Percentiles rank a stretch among this genome's conserved stretches.
Conservation (phyloP, 768 basidiomycete genomes). For the Serpula lacrymans region DNA sequence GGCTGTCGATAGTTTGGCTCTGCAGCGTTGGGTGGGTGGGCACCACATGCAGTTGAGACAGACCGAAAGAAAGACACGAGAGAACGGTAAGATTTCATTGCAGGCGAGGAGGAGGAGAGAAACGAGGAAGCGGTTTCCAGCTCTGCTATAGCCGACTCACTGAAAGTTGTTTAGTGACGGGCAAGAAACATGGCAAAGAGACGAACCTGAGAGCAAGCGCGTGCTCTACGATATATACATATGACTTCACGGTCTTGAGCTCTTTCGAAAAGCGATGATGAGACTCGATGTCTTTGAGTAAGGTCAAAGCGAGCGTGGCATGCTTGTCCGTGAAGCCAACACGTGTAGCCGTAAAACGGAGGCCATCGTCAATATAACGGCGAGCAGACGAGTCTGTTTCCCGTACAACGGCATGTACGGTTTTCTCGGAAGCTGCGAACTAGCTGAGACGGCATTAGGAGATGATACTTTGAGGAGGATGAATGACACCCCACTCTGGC, state of each 20-base stretch:
- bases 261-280: slow-evolving; percentile 76
- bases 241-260: slow-evolving; percentile 70
- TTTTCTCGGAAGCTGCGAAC: too few species aligned
- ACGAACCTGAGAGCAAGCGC: slow-evolving; percentile 70
- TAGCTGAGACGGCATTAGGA: too few species aligned
- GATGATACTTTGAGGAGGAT: too few species aligned
- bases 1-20: slow-evolving; percentile 50
- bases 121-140: slow-evolving; percentile 35
- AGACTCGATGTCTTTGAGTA: slow-evolving; percentile 80
- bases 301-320: too few species aligned
- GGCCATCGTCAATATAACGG: slow-evolving; percentile 15
- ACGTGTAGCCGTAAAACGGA: slow-evolving; percentile 43
- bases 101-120: slow-evolving; percentile 41
- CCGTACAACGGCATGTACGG: too few species aligned
- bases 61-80: too few species aligned
- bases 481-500: too few species aligned
- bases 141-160: slow-evolving; percentile 57
- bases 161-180: slow-evolving; percentile 24
- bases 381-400: too few species aligned
- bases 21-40: slow-evolving; percentile 38
- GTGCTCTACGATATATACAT: slow-evolving; percentile 71
- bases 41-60: too few species aligned
- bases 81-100: slow-evolving; percentile 40
- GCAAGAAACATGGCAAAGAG: slow-evolving; percentile 1
- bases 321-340: too few species aligned